Evolutionary conservation across 345 rosid species (phyloP).

Genomic region (Erodium maritimum): DNA sequence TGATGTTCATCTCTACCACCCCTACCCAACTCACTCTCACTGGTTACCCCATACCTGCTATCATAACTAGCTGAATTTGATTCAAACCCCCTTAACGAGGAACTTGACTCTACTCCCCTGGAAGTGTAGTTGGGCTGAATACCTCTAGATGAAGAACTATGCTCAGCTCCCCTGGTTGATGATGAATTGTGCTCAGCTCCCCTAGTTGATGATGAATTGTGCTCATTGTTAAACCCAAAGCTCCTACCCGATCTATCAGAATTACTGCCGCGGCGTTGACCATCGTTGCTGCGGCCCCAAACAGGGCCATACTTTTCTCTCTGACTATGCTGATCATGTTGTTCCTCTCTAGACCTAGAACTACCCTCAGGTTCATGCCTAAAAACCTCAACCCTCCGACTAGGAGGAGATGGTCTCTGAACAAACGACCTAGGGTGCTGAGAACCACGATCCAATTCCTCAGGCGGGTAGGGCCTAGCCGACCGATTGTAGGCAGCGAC

Average conservation of each 20-base stretch:
- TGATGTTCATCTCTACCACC: conserved; percentile 23
- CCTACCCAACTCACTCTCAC: conserved; percentile 16
- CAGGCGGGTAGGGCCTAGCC: conserved; percentile 15
- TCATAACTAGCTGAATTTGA: conserved; percentile 23
- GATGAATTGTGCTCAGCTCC: conserved; percentile 3
- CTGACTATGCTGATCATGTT: conserved; percentile 15
- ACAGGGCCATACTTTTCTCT: conserved; percentile 22
- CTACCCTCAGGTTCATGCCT: conserved; percentile 33
- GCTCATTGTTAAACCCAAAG: conserved; percentile 12
- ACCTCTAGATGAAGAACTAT: no score
- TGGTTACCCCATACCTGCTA: conserved; percentile 15
- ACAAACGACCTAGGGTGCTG: conserved; percentile 25
- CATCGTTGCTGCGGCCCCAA: conserved; percentile 14
- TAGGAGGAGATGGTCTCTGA: conserved; percentile 24
- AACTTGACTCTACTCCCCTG: neutral
- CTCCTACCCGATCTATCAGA: conserved; percentile 36
- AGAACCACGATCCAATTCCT: conserved; percentile 8
- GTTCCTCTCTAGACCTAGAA: conserved; percentile 42
- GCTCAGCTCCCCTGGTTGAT: no score
- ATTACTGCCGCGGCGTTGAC: conserved; percentile 14
- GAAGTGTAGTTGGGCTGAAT: no score
- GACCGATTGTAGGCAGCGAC: conserved; percentile 3
- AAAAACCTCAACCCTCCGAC: conserved; percentile 14
- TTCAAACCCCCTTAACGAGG: neutral
- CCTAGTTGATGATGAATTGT: no score